phyloP scores from a whole-genome alignment of 805 yeast species.

The Komagataella populi region DNA sequence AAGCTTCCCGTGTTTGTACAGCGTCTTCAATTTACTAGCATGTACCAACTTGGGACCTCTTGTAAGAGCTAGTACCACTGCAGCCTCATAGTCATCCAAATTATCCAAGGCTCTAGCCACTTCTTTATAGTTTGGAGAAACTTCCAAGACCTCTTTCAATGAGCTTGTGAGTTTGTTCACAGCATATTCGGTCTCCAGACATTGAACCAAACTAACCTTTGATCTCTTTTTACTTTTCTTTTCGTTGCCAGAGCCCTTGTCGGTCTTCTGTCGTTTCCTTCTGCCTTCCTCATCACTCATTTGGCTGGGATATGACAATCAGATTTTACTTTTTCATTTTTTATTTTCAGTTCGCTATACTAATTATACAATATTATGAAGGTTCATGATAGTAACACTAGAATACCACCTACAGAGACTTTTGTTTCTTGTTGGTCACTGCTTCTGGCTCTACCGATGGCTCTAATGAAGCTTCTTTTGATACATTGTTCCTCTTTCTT shows the following conservation, averaged over 20 bases:
- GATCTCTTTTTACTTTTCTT: not conserved
- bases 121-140: not conserved
- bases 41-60: slow-evolving; percentile 42
- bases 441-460: not conserved
- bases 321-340: not conserved
- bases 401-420: not conserved
- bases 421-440: not conserved
- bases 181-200: not conserved
- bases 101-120: not conserved
- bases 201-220: not conserved
- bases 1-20: slow-evolving; percentile 34
- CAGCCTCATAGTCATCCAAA: not conserved
- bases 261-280: not conserved
- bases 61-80: slow-evolving; percentile 19
- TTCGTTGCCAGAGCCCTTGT: not conserved
- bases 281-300: not conserved
- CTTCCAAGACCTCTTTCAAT: not conserved
- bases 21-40: slow-evolving; percentile 45
- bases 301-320: not conserved
- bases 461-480: not conserved
- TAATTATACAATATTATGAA: not conserved
- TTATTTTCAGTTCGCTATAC: not conserved
- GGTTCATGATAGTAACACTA: not conserved
- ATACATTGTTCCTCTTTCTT: slow-evolving; percentile 18
- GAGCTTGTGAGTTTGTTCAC: not conserved